Conservation (phyloP, 2,329 filamentous ascomycete genomes). For the Aspergillus chevalieri region DNA sequence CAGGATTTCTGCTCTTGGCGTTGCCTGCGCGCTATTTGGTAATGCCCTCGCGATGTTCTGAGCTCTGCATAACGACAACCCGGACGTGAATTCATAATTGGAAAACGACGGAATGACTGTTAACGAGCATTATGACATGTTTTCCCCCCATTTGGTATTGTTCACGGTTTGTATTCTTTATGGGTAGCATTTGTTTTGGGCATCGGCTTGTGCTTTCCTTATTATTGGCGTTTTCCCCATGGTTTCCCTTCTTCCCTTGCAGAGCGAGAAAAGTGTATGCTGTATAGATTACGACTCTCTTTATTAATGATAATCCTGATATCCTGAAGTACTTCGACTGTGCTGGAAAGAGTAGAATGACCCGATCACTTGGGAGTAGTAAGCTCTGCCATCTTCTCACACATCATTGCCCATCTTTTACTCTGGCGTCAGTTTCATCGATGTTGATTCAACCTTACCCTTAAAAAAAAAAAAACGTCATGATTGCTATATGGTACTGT, state of each 20-base stretch:
- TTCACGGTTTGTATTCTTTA: background rate
- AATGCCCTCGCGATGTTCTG: constrained; percentile 15
- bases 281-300: background rate
- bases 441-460: background rate
- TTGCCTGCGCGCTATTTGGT: constrained; percentile 19
- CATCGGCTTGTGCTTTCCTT: background rate
- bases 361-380: background rate
- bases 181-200: background rate
- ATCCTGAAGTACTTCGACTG: background rate
- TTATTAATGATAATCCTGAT: background rate
- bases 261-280: background rate
- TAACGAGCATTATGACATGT: background rate
- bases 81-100: background rate
- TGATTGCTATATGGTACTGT: background rate
- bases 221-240: background rate
- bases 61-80: background rate
- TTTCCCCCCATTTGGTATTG: background rate
- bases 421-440: background rate
- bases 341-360: background rate
- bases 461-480: background rate
- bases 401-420: background rate
- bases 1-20: constrained; percentile 9
- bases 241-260: background rate
- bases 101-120: background rate
- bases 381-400: background rate